A percentile compares a stretch with the other conserved stretches of the same genome.
These are phyloP conservation scores for Xylariaceae sp. DNA, from an alignment of 2,329 filamentous ascomycete species.

Conservation along the genomic window DNA sequence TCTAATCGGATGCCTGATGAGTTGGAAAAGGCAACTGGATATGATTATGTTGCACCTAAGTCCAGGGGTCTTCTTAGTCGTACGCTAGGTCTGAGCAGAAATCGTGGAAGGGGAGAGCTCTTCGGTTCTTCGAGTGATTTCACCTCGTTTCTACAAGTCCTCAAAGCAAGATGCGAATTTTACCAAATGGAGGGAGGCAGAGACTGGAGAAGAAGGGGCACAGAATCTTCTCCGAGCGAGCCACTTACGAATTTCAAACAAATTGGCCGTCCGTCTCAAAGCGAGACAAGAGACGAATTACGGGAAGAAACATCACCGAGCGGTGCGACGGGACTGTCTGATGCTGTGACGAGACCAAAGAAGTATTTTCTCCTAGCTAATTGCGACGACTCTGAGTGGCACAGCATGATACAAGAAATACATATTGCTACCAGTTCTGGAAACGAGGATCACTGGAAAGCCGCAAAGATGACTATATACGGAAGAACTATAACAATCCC, in stretches of 20 bases:
- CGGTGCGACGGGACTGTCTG: not conserved
- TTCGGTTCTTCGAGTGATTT: slow-evolving; percentile 67
- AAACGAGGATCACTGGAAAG: slow-evolving; percentile 36
- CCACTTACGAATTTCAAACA: slow-evolving; percentile 10
- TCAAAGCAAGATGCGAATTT: slow-evolving; percentile 74
- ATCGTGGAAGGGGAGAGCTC: slow-evolving; percentile 42
- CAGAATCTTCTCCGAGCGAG: slow-evolving; percentile 28
- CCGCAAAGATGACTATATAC: slow-evolving; percentile 51
- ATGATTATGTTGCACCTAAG: slow-evolving; percentile 57
- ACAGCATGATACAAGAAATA: slow-evolving; percentile 11
- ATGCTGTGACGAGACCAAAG: slow-evolving; percentile 19
- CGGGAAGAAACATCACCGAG: too few relatives aligned
- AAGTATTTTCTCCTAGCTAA: slow-evolving; percentile 27
- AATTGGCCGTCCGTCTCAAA: slow-evolving; percentile 4
- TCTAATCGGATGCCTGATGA: slow-evolving; percentile 84
- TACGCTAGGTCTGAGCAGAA: slow-evolving; percentile 40
- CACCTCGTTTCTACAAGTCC: slow-evolving; percentile 67
- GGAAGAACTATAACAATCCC: slow-evolving; percentile 60
- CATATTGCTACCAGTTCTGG: not conserved
- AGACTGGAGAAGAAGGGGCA: slow-evolving; percentile 65
- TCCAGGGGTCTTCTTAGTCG: slow-evolving; percentile 48
- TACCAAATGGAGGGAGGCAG: slow-evolving; percentile 76
- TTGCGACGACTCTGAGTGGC: slow-evolving; percentile 30
- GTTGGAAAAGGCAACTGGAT: slow-evolving; percentile 68
- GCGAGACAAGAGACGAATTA: too few relatives aligned